These are phyloP conservation scores for Adansonia grandidieri DNA, from an alignment of 441 rosid genomes.

Conservation along the genomic window DNA sequence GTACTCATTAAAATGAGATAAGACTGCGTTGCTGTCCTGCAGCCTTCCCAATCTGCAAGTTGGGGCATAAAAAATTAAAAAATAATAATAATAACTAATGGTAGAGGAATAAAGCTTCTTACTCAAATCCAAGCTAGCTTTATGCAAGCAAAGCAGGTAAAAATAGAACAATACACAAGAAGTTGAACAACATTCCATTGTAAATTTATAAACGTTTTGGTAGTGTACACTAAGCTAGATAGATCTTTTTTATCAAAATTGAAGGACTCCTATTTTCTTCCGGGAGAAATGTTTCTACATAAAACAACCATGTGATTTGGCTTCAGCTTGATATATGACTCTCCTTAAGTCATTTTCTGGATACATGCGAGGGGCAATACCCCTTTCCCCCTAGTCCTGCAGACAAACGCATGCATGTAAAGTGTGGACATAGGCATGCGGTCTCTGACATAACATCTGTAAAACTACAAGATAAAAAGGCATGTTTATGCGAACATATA, in stretches of 20 bases:
- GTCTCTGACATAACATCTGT: background rate
- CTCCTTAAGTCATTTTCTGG: background rate
- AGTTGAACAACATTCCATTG: background rate
- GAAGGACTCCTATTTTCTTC: background rate
- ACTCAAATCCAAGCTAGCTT: background rate
- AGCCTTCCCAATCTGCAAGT: conserved; percentile 82
- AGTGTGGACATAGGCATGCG: conserved; percentile 1
- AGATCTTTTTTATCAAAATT: background rate
- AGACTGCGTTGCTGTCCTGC: conserved; percentile 93
- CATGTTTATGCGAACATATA: background rate
- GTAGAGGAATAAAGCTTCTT: background rate
- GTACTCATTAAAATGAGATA: conserved; percentile 85
- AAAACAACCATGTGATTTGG: background rate
- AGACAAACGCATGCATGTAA: background rate
- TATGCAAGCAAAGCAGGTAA: background rate
- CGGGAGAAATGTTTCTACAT: background rate
- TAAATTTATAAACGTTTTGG: conserved; percentile 14
- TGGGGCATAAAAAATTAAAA: background rate
- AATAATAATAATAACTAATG: background rate
- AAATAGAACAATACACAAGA: background rate
- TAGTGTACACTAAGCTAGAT: background rate
- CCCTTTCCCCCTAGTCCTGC: background rate
- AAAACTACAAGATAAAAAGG: background rate
- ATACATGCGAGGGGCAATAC: background rate
- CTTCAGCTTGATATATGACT: conserved; percentile 12